Base-by-base conservation (phyloP, 371 early-diverging fungal species). In the Apophysomyces elegans region DNA sequence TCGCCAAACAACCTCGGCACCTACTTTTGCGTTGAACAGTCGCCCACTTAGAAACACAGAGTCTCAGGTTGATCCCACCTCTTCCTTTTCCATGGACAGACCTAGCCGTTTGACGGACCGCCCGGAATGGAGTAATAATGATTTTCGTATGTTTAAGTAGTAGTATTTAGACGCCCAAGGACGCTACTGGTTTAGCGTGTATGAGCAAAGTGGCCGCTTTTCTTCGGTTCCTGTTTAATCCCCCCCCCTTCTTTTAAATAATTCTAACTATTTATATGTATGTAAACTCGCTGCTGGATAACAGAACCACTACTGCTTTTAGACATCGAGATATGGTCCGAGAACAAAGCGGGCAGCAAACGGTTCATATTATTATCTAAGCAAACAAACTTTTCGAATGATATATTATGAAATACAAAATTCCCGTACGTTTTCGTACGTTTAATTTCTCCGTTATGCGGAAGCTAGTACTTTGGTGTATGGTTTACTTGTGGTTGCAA, bases 51-150 rank as follows among this genome's bases (percentile, higher is more conserved):
- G 38, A 9, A 59, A 39, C 11, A 13, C 32, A 1, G 46, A 26
- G 5, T 45, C n/a, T 13, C 9, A 21, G 35, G 46, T 26, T 4
- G 39, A 62, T 21, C 37, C 43, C 45, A 44, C 62, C 7, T n/a
- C 57, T 11, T 62, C 43, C 6, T 59, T 47, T 14, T 12, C 66
- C 21, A 57, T 39, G 38, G 62, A 58, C 35, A 59, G 59, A 56
- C 50, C 54, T 35, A 21, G n/a, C 43, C 62, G 45, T 16, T 37
- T 60, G 14, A 47, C 60, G 1, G 45, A 61, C 8, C 61, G 32
- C 18, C 69, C 61, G n/a, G 69, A 69, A 58, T 69, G 69, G 69
- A 64, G 61, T 38, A 69, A 69, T 37, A 69, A 69, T 38, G 69
- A 69, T 13, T 69, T 61, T 45, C 64, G 69, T 16, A 69, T 69